These are phyloP conservation scores for Purpureocillium lavendulum DNA, from an alignment of 2,329 filamentous ascomycete genomes.

Conservation along the genomic window DNA sequence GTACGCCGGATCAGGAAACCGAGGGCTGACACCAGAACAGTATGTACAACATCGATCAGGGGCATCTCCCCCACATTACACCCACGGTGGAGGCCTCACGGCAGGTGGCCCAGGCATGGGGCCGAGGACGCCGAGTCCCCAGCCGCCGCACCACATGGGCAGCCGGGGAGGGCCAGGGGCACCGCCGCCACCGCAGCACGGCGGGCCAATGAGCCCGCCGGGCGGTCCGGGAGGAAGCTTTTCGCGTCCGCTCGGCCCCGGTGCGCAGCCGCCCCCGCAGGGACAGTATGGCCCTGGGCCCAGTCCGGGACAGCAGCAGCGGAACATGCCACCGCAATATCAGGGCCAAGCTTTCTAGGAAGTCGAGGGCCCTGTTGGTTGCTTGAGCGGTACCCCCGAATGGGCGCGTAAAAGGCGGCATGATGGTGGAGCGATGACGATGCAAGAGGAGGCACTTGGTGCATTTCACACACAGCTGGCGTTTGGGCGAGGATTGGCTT, in stretches of 20 bases:
- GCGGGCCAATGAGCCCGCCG: conserved; percentile 11
- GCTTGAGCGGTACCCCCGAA: neutral
- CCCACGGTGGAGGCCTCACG: conserved; percentile 53
- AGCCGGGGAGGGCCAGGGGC: conserved; percentile 11
- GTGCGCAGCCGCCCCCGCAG: conserved; percentile 16
- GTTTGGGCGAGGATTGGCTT: conserved; percentile 2
- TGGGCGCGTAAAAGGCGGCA: no score
- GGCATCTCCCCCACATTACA: conserved; percentile 44
- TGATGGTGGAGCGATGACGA: no score
- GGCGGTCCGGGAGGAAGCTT: conserved; percentile 17
- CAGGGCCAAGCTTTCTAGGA: conserved; percentile 28
- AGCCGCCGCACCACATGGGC: conserved; percentile 16
- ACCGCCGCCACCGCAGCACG: conserved; percentile 10
- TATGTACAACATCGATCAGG: conserved; percentile 72
- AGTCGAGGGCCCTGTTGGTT: neutral
- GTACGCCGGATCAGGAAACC: conserved; percentile 35
- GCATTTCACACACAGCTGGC: conserved; percentile 2
- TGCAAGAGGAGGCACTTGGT: conserved; percentile 3
- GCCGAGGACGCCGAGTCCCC: conserved; percentile 18
- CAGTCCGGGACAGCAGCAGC: conserved; percentile 10
- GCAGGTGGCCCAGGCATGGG: conserved; percentile 31
- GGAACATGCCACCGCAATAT: conserved; percentile 19
- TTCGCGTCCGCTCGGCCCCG: conserved; percentile 22
- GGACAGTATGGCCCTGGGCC: conserved; percentile 19
- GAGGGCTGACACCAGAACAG: conserved; percentile 66